Percentiles rank a stretch among this genome's conserved stretches.
Conservation (phyloP, 306 rosid genomes). For the Sechiopsis laciniata region DNA sequence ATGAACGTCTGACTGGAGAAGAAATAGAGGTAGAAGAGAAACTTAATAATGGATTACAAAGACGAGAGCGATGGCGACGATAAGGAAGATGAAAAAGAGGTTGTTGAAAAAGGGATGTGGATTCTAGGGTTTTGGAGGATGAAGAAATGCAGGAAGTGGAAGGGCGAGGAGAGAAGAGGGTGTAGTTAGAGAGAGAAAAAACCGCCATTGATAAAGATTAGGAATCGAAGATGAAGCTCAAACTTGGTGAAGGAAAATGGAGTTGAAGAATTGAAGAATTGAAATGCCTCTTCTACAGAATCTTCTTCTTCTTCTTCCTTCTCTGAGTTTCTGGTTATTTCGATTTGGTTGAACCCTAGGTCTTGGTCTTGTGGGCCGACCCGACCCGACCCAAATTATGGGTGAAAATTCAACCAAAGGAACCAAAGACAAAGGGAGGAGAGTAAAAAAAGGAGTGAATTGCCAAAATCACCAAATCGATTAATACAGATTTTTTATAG, state of each 20-base stretch:
- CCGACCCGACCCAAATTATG: no score
- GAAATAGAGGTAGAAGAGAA: constrained; percentile 30
- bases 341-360: no score
- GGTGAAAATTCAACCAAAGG: no score
- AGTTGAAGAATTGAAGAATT: neutral
- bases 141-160: constrained; percentile 33
- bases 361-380: no score
- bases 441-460: no score
- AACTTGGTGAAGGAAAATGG: neutral
- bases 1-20: constrained; percentile 18
- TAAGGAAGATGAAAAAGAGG: constrained; percentile 10
- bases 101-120: constrained; percentile 24
- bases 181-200: constrained; percentile 34
- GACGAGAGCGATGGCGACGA: constrained; percentile 19
- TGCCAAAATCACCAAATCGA: no score
- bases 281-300: no score
- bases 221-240: constrained; percentile 6
- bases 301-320: no score
- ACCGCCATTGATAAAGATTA: constrained; percentile 38
- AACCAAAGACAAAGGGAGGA: no score
- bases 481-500: no score
- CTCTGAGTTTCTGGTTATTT: no score
- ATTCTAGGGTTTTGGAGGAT: constrained; percentile 31
- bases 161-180: constrained; percentile 30
- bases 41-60: constrained; percentile 24